Conservation (phyloP, 2,329 filamentous ascomycete species). For the Penicillium sp. region DNA sequence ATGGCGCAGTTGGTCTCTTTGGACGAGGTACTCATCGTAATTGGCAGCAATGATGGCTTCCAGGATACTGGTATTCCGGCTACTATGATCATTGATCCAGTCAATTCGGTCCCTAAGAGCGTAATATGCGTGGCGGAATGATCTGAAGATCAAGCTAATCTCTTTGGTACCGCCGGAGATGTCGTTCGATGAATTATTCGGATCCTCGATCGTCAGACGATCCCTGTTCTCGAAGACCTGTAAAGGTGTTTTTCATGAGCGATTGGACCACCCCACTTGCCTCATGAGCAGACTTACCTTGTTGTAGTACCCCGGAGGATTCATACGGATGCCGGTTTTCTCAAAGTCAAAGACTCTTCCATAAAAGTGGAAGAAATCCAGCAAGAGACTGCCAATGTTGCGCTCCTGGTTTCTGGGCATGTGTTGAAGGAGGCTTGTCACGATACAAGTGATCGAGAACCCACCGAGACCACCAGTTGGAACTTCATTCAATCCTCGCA, state of each 20-base stretch:
- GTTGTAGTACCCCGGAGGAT: conserved; percentile 72
- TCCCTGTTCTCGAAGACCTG: conserved; percentile 60
- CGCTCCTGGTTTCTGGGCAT: conserved; percentile 72
- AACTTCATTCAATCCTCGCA: conserved; percentile 90
- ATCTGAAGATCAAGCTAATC: conserved; percentile 66
- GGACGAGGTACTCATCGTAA: conserved; percentile 72
- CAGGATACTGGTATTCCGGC: conserved; percentile 62
- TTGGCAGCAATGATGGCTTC: conserved; percentile 74
- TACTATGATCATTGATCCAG: conserved; percentile 26
- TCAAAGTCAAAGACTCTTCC: conserved; percentile 77
- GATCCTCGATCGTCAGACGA: conserved; percentile 86
- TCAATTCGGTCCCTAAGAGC: conserved; percentile 62
- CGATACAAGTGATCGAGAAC: conserved; percentile 90
- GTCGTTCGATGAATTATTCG: conserved; percentile 82
- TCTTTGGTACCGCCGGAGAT: conserved; percentile 84
- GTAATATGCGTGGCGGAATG: conserved; percentile 68
- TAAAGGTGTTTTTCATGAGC: conserved; percentile 32
- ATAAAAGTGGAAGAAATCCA: conserved; percentile 89
- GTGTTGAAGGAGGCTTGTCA: conserved; percentile 83
- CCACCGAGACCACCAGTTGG: conserved; percentile 89
- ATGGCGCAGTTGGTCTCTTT: conserved; percentile 65
- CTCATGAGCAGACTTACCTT: conserved; percentile 62
- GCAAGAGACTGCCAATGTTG: conserved; percentile 77
- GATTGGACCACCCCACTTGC: too few species aligned
- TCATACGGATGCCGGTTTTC: conserved; percentile 72